Evolutionary conservation across 2,329 filamentous ascomycete species (phyloP).

Genomic region (Endothia cerciana): DNA sequence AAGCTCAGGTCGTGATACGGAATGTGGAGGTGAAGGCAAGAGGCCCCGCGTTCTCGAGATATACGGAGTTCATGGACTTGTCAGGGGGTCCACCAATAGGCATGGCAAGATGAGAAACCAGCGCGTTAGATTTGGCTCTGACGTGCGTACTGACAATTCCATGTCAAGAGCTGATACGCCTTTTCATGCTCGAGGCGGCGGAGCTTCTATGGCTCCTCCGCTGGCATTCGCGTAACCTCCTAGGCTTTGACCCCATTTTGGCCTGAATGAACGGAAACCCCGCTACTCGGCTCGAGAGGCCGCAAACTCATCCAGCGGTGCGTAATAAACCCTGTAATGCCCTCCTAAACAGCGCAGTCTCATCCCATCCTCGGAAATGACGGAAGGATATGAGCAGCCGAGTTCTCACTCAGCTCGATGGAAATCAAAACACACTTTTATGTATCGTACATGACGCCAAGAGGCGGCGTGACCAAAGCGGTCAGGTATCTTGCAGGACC

Average conservation of each 20-base stretch:
- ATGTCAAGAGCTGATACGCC: background rate
- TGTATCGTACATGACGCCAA: background rate
- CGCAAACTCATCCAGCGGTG: background rate
- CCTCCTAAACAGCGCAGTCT: background rate
- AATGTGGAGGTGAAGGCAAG: background rate
- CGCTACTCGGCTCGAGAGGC: background rate
- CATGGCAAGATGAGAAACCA: background rate
- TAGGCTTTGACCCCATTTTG: background rate
- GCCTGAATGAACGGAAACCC: background rate
- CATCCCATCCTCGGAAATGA: background rate
- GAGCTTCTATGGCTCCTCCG: background rate
- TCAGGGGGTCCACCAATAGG: background rate
- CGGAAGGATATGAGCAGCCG: background rate
- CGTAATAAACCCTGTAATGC: background rate
- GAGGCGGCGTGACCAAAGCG: background rate
- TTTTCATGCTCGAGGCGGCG: background rate
- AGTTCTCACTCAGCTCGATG: background rate
- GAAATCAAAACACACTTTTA: background rate
- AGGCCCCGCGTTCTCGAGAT: background rate
- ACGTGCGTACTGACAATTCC: background rate
- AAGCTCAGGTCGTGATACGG: too few relatives aligned
- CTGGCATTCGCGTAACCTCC: background rate
- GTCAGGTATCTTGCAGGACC: constrained; percentile 5
- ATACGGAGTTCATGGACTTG: background rate
- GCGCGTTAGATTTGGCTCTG: background rate